These are phyloP conservation scores for Penicillium sp. DNA, from an alignment of 2,329 filamentous ascomycete genomes.

Conservation along the genomic window DNA sequence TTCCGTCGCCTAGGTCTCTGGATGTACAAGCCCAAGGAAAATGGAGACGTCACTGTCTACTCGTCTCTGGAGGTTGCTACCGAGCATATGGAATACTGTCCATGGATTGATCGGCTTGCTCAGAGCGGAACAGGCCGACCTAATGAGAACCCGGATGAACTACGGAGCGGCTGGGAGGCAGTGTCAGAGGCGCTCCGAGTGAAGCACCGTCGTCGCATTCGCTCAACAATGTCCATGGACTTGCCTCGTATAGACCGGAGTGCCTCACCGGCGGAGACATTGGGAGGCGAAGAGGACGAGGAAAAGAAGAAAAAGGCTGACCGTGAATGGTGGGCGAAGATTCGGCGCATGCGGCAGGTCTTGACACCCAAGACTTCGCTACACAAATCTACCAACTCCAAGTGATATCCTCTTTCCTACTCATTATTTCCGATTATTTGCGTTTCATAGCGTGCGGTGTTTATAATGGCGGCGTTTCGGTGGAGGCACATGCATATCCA, in stretches of 20 bases:
- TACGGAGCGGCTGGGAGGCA: constrained; percentile 48
- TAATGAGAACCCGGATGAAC: constrained; percentile 30
- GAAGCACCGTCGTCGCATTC: constrained; percentile 34
- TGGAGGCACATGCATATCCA: not conserved
- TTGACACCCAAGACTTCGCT: constrained; percentile 64
- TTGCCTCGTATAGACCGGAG: constrained; percentile 30
- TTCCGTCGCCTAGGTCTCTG: constrained; percentile 86
- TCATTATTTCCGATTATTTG: not conserved
- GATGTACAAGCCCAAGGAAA: constrained; percentile 81
- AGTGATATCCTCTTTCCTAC: constrained; percentile 6
- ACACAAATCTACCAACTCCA: constrained; percentile 37
- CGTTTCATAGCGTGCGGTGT: not conserved
- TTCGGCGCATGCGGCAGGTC: constrained; percentile 69
- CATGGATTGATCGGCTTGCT: constrained; percentile 66
- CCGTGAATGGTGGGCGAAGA: constrained; percentile 69
- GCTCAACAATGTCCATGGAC: constrained; percentile 26
- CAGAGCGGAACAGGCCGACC: constrained; percentile 52
- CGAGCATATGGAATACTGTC: constrained; percentile 81
- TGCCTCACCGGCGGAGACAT: constrained; percentile 20
- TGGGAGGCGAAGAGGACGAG: constrained; percentile 38
- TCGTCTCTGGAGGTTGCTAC: constrained; percentile 63
- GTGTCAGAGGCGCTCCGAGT: constrained; percentile 44
- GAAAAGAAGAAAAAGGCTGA: constrained; percentile 59
- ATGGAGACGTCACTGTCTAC: constrained; percentile 42
- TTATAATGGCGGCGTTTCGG: not conserved